Evolutionary conservation across 2,329 filamentous ascomycete species (phyloP).

Genomic region (Cytospora paraplurivora): DNA sequence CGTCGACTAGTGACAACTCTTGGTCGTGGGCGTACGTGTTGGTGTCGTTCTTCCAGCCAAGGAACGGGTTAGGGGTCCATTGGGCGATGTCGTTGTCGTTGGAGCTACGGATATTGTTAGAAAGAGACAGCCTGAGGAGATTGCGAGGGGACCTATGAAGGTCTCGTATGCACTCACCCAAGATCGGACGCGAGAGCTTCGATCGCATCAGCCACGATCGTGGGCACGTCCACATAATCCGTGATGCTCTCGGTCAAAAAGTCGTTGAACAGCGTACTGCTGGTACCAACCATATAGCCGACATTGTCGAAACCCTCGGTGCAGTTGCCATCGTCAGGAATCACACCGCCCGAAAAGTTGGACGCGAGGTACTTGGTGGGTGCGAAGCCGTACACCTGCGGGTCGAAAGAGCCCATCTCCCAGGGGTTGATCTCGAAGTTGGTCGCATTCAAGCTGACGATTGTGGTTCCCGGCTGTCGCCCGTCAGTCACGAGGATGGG

Average conservation of each 20-base stretch:
- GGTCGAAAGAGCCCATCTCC: conserved; percentile 67
- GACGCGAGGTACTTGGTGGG: conserved; percentile 63
- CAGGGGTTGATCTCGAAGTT: conserved; percentile 67
- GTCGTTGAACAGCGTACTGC: conserved; percentile 81
- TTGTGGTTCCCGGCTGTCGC: conserved; percentile 46
- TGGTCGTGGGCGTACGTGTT: conserved; percentile 41
- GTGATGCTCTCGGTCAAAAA: conserved; percentile 67
- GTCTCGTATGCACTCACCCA: conserved; percentile 33
- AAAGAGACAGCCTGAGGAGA: no score
- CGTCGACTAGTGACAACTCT: conserved; percentile 52
- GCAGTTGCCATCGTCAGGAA: conserved; percentile 62
- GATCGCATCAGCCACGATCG: conserved; percentile 55
- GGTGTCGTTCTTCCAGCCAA: conserved; percentile 50
- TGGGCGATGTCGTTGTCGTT: conserved; percentile 52
- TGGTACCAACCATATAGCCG: conserved; percentile 84
- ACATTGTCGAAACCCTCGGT: conserved; percentile 80
- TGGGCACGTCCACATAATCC: conserved; percentile 44
- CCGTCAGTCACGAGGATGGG: conserved; percentile 54
- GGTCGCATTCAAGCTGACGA: conserved; percentile 57
- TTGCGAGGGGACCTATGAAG: not conserved
- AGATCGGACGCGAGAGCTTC: conserved; percentile 55
- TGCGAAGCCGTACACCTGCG: conserved; percentile 60
- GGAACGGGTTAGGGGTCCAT: conserved; percentile 64
- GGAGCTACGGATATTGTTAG: conserved; percentile 36
- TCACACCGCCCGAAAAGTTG: conserved; percentile 54